These are phyloP conservation scores for Coriaria nepalensis DNA, from an alignment of 306 rosid genomes.

Conservation along the genomic window DNA sequence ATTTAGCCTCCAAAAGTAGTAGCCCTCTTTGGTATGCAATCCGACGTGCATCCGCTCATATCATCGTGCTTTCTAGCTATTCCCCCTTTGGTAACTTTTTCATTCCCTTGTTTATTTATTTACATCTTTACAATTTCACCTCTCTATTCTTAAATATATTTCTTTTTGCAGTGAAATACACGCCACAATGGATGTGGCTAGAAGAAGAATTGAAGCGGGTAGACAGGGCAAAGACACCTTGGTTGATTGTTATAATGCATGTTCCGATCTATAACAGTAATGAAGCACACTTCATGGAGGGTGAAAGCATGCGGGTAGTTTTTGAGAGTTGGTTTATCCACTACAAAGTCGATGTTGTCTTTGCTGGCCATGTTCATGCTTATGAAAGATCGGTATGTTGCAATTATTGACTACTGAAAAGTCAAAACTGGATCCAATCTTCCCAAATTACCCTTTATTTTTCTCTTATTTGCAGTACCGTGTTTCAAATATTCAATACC, in stretches of 20 bases:
- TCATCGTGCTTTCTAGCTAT: conserved; percentile 81
- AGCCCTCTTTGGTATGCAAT: conserved; percentile 92
- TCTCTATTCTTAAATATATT: not conserved
- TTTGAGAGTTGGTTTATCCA: conserved; percentile 75
- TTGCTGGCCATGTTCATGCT: conserved; percentile 99
- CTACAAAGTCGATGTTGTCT: conserved; percentile 69
- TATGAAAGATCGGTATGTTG: conserved; percentile 91
- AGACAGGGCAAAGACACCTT: conserved; percentile 85
- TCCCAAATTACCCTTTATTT: conserved; percentile 5
- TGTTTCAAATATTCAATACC: conserved; percentile 56
- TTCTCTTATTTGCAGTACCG: conserved; percentile 49
- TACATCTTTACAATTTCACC: too few species aligned
- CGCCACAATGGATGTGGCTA: conserved; percentile 78
- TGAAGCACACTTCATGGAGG: conserved; percentile 80
- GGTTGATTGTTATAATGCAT: conserved; percentile 95
- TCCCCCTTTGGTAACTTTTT: conserved; percentile 63
- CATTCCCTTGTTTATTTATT: too few species aligned
- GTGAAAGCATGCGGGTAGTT: conserved; percentile 78
- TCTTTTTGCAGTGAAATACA: conserved; percentile 59
- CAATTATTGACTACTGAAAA: too few species aligned
- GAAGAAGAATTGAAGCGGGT: conserved; percentile 50
- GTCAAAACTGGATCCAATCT: not conserved
- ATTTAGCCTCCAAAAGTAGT: conserved; percentile 67
- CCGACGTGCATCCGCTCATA: conserved; percentile 92
- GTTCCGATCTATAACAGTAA: conserved; percentile 75